Percentiles rank a stretch among this genome's conserved stretches.
Evolutionary conservation across 1,139 yeast species (phyloP).

Genomic region (Pichia terricola): DNA sequence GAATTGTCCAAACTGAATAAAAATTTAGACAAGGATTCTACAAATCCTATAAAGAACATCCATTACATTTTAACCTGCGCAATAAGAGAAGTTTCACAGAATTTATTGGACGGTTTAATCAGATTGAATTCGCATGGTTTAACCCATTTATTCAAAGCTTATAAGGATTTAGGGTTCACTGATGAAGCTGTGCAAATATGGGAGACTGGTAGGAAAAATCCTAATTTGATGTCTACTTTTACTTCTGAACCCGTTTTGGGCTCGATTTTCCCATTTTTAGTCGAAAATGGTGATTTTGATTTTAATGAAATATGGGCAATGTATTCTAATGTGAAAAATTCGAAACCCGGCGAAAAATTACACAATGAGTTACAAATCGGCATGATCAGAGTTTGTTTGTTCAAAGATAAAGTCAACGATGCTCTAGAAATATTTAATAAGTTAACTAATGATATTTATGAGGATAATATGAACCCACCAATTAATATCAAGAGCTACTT

Average conservation of each 20-base stretch:
- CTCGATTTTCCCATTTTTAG: conserved; percentile 60
- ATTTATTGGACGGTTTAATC: conserved; percentile 35
- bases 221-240: conserved; percentile 23
- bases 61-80: conserved; percentile 36
- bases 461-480: conserved; percentile 24
- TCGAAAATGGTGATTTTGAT: conserved; percentile 47
- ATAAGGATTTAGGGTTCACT: conserved; percentile 42
- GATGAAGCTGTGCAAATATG: conserved; percentile 47
- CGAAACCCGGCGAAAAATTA: conserved; percentile 24
- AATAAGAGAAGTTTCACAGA: conserved; percentile 40
- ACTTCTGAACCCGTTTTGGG: conserved; percentile 53
- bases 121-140: conserved; percentile 42
- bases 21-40: conserved; percentile 42
- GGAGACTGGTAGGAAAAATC: conserved; percentile 32
- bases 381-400: conserved; percentile 52
- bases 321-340: conserved; percentile 33
- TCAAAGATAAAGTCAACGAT: conserved; percentile 39
- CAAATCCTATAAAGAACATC: conserved; percentile 39
- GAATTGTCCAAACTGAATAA: conserved; percentile 38
- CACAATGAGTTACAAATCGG: conserved; percentile 49
- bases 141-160: conserved; percentile 49
- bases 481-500: conserved; percentile 33
- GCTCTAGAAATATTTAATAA: conserved; percentile 42
- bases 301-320: conserved; percentile 50
- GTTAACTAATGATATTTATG: conserved; percentile 30